Percentiles rank a stretch among this genome's conserved stretches.
These are phyloP conservation scores for Aspergillus luchuensis DNA, from an alignment of 2,329 filamentous ascomycete genomes.

Conservation along the genomic window DNA sequence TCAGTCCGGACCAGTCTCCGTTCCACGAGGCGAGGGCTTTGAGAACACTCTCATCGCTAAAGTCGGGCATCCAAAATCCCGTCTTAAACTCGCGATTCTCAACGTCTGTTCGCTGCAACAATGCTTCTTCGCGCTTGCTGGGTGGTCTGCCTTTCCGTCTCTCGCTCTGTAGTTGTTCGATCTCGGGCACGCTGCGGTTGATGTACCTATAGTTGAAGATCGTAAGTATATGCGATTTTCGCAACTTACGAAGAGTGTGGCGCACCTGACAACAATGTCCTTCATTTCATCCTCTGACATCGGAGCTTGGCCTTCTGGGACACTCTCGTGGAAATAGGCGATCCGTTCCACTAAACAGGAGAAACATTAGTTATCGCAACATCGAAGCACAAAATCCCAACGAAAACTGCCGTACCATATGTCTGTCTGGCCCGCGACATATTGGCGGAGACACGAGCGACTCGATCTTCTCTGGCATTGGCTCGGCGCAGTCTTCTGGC, in stretches of 20 bases:
- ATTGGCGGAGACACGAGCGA: constrained; percentile 70
- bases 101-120: constrained; percentile 69
- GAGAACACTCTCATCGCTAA: constrained; percentile 67
- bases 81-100: constrained; percentile 79
- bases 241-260: background rate
- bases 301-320: constrained; percentile 41
- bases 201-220: constrained; percentile 34
- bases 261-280: constrained; percentile 63
- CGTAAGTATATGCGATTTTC: background rate
- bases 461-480: constrained; percentile 75
- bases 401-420: constrained; percentile 55
- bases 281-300: constrained; percentile 42
- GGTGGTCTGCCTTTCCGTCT: constrained; percentile 77
- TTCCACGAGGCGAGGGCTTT: constrained; percentile 73
- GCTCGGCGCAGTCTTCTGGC: constrained; percentile 79
- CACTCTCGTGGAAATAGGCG: constrained; percentile 69
- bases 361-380: background rate
- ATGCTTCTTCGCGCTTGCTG: constrained; percentile 72
- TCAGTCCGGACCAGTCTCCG: constrained; percentile 78
- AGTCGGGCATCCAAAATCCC: constrained; percentile 80
- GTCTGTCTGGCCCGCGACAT: constrained; percentile 74
- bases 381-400: constrained; percentile 26
- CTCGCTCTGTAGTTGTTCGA: constrained; percentile 58
- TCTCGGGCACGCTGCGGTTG: constrained; percentile 38
- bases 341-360: constrained; percentile 62